Evolutionary conservation across 257 asterid species (phyloP).

Genomic region (Vinca minor): DNA sequence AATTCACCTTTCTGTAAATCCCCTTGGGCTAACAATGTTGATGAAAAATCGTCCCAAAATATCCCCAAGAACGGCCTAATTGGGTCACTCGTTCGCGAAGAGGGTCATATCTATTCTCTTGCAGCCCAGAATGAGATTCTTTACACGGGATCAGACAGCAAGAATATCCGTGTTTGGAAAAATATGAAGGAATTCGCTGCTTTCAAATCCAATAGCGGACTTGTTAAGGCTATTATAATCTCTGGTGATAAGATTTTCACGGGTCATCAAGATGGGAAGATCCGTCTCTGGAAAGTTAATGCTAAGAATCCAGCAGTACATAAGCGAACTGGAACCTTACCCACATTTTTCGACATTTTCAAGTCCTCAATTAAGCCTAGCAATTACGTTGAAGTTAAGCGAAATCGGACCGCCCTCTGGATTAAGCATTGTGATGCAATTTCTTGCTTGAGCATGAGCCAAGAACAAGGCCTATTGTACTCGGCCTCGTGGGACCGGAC

Average conservation of each 20-base stretch:
- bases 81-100: slow-evolving; percentile 67
- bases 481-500: slow-evolving; percentile 83
- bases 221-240: slow-evolving; percentile 62
- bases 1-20: slow-evolving; percentile 33
- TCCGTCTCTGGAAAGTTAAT: slow-evolving; percentile 59
- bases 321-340: slow-evolving; percentile 54
- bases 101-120: slow-evolving; percentile 66
- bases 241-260: slow-evolving; percentile 64
- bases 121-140: slow-evolving; percentile 46
- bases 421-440: slow-evolving; percentile 74
- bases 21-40: slow-evolving; percentile 28
- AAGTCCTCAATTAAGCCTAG: slow-evolving; percentile 63
- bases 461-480: slow-evolving; percentile 45
- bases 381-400: slow-evolving; percentile 54
- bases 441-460: slow-evolving; percentile 64
- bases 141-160: slow-evolving; percentile 76
- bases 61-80: slow-evolving; percentile 42
- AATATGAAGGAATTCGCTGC: slow-evolving; percentile 56
- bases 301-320: slow-evolving; percentile 39
- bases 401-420: slow-evolving; percentile 51
- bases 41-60: slow-evolving; percentile 13
- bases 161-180: slow-evolving; percentile 74
- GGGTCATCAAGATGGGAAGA: slow-evolving; percentile 77
- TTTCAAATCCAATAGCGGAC: slow-evolving; percentile 70
- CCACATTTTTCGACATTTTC: slow-evolving; percentile 54